Conservation (phyloP, 805 yeast species). For the Yarrowia hollandica region DNA sequence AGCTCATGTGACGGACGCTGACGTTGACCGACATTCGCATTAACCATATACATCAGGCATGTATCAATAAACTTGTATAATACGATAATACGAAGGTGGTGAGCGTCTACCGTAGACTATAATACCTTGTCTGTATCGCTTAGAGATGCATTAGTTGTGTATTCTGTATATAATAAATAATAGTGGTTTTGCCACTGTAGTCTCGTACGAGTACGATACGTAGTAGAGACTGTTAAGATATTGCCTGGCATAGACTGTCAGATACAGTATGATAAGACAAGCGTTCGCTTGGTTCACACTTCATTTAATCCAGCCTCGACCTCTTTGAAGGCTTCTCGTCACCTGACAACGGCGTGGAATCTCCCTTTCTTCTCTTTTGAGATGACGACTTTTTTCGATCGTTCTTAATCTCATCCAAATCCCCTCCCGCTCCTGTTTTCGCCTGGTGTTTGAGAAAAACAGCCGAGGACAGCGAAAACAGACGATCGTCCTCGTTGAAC, state of each 20-base stretch:
- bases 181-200: too few relatives aligned
- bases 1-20: too few relatives aligned
- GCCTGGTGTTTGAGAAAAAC: conserved; percentile 55
- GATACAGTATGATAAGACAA: too few relatives aligned
- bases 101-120: too few relatives aligned
- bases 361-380: conserved; percentile 18
- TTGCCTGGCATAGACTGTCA: too few relatives aligned
- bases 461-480: conserved; percentile 74
- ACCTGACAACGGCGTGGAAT: conserved; percentile 9
- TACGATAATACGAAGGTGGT: neutral
- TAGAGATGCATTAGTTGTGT: too few relatives aligned
- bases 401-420: conserved; percentile 36
- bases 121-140: too few relatives aligned
- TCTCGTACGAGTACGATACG: too few relatives aligned
- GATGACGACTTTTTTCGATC: neutral
- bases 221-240: too few relatives aligned
- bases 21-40: too few relatives aligned
- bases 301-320: neutral
- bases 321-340: conserved; percentile 14
- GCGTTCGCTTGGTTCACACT: neutral
- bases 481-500: conserved; percentile 68
- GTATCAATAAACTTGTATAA: neutral
- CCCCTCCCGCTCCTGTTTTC: conserved; percentile 36
- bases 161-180: too few relatives aligned
- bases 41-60: neutral